Evolutionary conservation across 805 yeast species (phyloP).

Genomic region (Yarrowia sp.): DNA sequence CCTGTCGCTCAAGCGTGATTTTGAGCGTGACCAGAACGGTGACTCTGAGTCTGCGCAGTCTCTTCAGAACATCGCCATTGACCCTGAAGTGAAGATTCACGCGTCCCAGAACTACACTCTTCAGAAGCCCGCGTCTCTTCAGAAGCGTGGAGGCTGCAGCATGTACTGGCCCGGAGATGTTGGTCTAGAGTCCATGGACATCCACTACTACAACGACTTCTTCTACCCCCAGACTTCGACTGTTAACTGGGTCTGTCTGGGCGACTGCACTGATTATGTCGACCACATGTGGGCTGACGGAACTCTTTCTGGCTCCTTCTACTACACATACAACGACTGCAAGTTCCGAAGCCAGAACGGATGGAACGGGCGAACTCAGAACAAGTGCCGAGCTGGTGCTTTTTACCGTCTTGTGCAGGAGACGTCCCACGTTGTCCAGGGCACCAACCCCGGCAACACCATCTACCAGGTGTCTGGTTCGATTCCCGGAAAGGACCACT

Average conservation of each 20-base stretch:
- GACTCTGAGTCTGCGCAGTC: background rate
- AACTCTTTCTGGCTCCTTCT: slow-evolving; percentile 69
- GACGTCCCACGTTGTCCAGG: slow-evolving; percentile 12
- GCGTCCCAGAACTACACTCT: background rate
- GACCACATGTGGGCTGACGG: slow-evolving; percentile 46
- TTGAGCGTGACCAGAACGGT: background rate
- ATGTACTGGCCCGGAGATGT: slow-evolving; percentile 20
- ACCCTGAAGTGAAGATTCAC: background rate
- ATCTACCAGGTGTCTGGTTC: slow-evolving; percentile 2
- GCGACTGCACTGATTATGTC: slow-evolving; percentile 60
- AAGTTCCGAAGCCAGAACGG: slow-evolving; percentile 16
- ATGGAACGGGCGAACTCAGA: slow-evolving; percentile 9
- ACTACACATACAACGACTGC: slow-evolving; percentile 40
- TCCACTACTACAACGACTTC: slow-evolving; percentile 11
- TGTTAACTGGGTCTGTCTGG: slow-evolving; percentile 59
- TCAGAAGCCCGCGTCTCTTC: background rate
- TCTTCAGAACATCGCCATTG: background rate
- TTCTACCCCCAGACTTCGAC: slow-evolving; percentile 37
- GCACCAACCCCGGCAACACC: slow-evolving; percentile 4
- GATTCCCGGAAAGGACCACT: slow-evolving; percentile 2
- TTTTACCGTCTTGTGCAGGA: slow-evolving; percentile 1
- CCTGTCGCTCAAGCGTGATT: background rate
- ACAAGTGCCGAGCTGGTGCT: slow-evolving; percentile 17
- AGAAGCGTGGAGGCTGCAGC: slow-evolving; percentile 11
- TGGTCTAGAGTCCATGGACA: background rate